Evolutionary conservation across 1,284 basidiomycete genomes (phyloP).

Genomic region (Heliocybe sulcata): DNA sequence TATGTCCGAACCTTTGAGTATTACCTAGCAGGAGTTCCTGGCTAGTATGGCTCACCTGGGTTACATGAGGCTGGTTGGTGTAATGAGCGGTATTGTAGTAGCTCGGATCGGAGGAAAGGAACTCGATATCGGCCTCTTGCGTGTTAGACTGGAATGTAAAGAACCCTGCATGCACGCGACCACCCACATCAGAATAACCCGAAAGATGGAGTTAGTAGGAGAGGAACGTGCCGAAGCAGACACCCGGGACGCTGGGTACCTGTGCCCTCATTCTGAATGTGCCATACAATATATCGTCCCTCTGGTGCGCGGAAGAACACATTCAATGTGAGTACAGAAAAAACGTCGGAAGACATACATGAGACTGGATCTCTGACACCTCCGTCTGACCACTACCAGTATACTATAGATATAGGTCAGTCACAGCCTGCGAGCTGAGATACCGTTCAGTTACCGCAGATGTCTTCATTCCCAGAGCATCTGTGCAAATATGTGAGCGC

Average conservation of each 20-base stretch:
- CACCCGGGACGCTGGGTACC: not conserved
- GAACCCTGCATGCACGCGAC: not conserved
- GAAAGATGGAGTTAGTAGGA: not conserved
- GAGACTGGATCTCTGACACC: not conserved
- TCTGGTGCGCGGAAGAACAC: not conserved
- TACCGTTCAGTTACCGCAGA: not conserved
- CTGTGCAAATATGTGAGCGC: not conserved
- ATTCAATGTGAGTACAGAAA: not conserved
- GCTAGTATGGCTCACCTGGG: not conserved
- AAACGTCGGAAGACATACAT: not conserved
- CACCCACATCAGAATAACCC: not conserved
- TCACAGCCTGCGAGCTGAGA: not conserved
- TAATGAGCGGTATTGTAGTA: not conserved
- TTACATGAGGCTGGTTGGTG: not conserved
- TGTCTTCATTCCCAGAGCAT: not conserved
- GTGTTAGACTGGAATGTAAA: not conserved
- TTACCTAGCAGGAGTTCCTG: no score
- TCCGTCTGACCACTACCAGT: not conserved
- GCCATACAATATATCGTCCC: not conserved
- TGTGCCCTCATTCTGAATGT: not conserved
- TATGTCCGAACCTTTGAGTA: not conserved
- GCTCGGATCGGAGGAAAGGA: not conserved
- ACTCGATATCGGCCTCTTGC: not conserved
- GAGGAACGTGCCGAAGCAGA: not conserved
- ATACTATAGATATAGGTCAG: not conserved